Conservation (phyloP, 768 basidiomycete species). For the Heimioporus sp. region DNA sequence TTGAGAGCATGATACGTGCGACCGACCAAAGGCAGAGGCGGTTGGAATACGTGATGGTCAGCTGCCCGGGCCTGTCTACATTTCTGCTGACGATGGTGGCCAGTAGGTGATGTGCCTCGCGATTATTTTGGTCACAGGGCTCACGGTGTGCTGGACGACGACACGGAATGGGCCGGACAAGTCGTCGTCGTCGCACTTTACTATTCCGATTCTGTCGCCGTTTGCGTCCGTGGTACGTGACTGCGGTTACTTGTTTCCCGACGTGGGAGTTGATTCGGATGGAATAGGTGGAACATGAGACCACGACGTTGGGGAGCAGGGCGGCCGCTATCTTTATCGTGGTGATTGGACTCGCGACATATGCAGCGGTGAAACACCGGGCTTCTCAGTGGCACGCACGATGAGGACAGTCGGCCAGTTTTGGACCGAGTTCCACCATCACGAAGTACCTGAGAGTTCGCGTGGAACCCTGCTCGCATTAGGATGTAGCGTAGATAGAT, state of each 20-base stretch:
- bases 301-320: slow-evolving; percentile 55
- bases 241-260: neutral
- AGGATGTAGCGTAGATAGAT: too few relatives aligned
- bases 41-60: slow-evolving; percentile 54
- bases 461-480: too few relatives aligned
- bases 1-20: slow-evolving; percentile 35
- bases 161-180: too few relatives aligned
- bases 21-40: slow-evolving; percentile 48
- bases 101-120: slow-evolving; percentile 18
- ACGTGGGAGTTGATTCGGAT: slow-evolving; percentile 1
- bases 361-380: slow-evolving; percentile 45
- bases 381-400: slow-evolving; percentile 14
- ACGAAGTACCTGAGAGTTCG: too few relatives aligned
- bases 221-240: slow-evolving; percentile 67
- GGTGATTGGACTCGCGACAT: slow-evolving; percentile 40
- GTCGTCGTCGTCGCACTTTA: slow-evolving; percentile 51
- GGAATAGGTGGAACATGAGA: slow-evolving; percentile 70
- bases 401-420: neutral
- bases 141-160: slow-evolving; percentile 10
- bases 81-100: neutral
- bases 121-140: slow-evolving; percentile 16
- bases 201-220: slow-evolving; percentile 75
- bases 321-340: slow-evolving; percentile 41
- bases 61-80: slow-evolving; percentile 1
- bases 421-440: too few relatives aligned